phyloP scores from a whole-genome alignment of 1,284 basidiomycete species.

The Coniophora puteana region DNA sequence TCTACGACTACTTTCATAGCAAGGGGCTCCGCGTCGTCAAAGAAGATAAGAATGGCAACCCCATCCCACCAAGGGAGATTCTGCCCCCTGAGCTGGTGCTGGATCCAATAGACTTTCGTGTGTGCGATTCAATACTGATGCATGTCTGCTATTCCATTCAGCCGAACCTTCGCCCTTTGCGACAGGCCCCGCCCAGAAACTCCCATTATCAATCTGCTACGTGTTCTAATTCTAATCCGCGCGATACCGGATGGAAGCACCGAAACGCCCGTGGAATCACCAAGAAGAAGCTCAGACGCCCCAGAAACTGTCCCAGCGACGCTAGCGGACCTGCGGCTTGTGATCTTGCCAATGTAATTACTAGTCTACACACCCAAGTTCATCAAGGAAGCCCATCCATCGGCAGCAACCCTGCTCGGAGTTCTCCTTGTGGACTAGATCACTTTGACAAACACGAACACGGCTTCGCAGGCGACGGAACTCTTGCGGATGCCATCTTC shows the following conservation, averaged over 20 bases:
- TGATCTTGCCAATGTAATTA: constrained; percentile 9
- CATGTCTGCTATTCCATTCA: constrained; percentile 7
- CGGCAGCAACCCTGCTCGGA: constrained; percentile 10
- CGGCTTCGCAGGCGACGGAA: constrained; percentile 25
- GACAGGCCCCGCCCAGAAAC: constrained; percentile 19
- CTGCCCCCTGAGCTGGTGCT: constrained; percentile 18
- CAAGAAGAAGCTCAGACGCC: constrained; percentile 26
- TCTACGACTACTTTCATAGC: constrained; percentile 72
- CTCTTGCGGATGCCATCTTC: constrained; percentile 22
- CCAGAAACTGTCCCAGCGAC: constrained; percentile 17
- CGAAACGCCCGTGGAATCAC: constrained; percentile 24
- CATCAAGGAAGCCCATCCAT: too few relatives aligned
- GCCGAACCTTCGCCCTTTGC: constrained; percentile 27
- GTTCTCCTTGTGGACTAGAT: too few relatives aligned
- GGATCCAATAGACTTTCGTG: constrained; percentile 1
- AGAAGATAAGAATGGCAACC: constrained; percentile 55
- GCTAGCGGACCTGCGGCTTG: constrained; percentile 2
- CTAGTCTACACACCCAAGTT: too few relatives aligned
- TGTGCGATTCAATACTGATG: constrained; percentile 12
- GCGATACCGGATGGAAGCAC: constrained; percentile 11
- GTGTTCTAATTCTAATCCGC: constrained; percentile 11
- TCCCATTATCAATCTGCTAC: constrained; percentile 13
- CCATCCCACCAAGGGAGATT: constrained; percentile 16
- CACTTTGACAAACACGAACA: too few relatives aligned
- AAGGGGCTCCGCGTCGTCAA: constrained; percentile 64